Evolutionary conservation across 2,329 filamentous ascomycete species (phyloP).

Genomic region (Cercospora canescens): DNA sequence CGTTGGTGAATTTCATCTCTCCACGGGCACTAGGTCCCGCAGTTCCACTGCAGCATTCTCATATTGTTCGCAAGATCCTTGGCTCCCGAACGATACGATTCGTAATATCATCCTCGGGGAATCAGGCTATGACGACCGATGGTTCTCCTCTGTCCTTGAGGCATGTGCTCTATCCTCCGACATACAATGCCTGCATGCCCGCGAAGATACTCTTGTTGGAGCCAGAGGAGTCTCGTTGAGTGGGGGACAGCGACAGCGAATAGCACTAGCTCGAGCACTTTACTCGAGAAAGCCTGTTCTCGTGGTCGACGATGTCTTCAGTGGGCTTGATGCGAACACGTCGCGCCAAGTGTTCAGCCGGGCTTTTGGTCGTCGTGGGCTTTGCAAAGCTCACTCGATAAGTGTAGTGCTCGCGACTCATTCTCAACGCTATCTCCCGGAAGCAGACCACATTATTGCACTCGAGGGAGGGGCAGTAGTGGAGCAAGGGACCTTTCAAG

Average conservation of each 20-base stretch:
- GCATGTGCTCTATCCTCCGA: conserved; percentile 77
- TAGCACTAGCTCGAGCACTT: conserved; percentile 76
- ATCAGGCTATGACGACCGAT: conserved; percentile 55
- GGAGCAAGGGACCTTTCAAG: conserved; percentile 40
- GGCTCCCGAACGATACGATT: conserved; percentile 24
- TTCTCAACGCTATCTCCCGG: conserved; percentile 36
- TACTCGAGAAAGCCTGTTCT: conserved; percentile 78
- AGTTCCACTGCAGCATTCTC: not conserved
- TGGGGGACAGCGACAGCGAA: conserved; percentile 80
- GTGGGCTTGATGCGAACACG: conserved; percentile 66
- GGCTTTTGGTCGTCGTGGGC: conserved; percentile 44
- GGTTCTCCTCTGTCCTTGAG: conserved; percentile 69
- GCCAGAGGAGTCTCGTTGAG: conserved; percentile 83
- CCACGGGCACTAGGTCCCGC: not conserved
- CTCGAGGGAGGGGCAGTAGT: conserved; percentile 34
- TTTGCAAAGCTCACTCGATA: conserved; percentile 41
- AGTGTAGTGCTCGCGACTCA: conserved; percentile 50
- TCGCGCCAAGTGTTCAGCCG: conserved; percentile 44
- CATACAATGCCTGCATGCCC: conserved; percentile 72
- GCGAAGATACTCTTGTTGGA: conserved; percentile 78
- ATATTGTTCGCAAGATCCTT: conserved; percentile 23
- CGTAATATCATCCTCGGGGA: conserved; percentile 14
- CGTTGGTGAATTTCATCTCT: conserved; percentile 13
- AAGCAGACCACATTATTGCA: conserved; percentile 46
- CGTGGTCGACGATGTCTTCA: conserved; percentile 78